phyloP scores from a whole-genome alignment of 1,139 yeast species.

The Hansenula lynferdii region DNA sequence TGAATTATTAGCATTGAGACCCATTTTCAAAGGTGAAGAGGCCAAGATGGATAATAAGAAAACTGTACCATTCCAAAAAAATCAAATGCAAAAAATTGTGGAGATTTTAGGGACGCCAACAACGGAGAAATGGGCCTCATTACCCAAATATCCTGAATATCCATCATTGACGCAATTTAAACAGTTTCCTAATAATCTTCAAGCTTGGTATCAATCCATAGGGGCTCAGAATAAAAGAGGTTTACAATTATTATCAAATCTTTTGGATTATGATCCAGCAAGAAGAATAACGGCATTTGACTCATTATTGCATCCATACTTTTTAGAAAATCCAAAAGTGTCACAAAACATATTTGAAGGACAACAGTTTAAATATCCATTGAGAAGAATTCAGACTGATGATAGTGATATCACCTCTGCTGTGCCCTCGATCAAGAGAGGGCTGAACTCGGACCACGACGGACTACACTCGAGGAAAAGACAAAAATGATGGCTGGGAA shows the following conservation, averaged over 20 bases:
- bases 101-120: constrained; percentile 91
- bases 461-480: constrained; percentile 18
- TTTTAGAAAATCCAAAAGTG: constrained; percentile 63
- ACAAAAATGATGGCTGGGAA: constrained; percentile 11
- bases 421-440: constrained; percentile 8
- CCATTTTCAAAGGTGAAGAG: constrained; percentile 96
- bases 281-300: constrained; percentile 68
- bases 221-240: constrained; percentile 73
- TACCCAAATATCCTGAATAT: constrained; percentile 82
- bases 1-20: constrained; percentile 81
- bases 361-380: constrained; percentile 58
- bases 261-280: constrained; percentile 84
- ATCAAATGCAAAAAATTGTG: constrained; percentile 83
- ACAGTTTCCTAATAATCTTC: constrained; percentile 60
- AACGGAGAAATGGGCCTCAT: constrained; percentile 67
- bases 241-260: constrained; percentile 52
- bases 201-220: constrained; percentile 79
- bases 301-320: constrained; percentile 74
- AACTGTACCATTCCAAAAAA: constrained; percentile 89
- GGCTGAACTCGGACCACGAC: constrained; percentile 14
- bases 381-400: constrained; percentile 70
- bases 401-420: constrained; percentile 55
- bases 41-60: constrained; percentile 93
- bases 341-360: constrained; percentile 69
- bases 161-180: constrained; percentile 61